A percentile compares a stretch with the other conserved stretches of the same genome.
These are phyloP conservation scores for Paramecium caudatum DNA, from an alignment of 73 alveolate species.

Conservation along the genomic window DNA sequence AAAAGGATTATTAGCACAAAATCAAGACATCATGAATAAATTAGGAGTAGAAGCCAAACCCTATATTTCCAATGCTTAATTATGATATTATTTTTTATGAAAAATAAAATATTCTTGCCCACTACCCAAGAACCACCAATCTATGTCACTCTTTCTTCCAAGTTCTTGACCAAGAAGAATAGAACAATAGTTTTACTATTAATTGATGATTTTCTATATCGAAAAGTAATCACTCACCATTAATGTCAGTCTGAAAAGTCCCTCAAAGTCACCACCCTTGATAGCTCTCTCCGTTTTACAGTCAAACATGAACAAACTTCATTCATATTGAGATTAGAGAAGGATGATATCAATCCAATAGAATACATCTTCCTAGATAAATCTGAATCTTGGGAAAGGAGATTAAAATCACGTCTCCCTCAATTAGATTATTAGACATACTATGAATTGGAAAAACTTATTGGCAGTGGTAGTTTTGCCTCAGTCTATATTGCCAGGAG, in stretches of 20 bases:
- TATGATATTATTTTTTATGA: neutral
- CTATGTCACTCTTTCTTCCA: neutral
- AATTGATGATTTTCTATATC: neutral
- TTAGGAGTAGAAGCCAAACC: slow-evolving; percentile 65
- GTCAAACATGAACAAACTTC: neutral
- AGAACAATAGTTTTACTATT: neutral
- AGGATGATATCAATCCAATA: neutral
- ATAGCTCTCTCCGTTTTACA: neutral
- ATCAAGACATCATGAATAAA: slow-evolving; percentile 48
- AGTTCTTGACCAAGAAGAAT: neutral
- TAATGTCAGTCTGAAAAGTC: slow-evolving; percentile 9
- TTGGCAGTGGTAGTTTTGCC: slow-evolving; percentile 64
- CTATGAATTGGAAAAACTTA: slow-evolving; percentile 16
- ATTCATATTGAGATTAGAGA: neutral
- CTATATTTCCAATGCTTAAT: neutral
- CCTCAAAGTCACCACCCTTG: neutral
- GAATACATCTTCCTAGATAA: slow-evolving; percentile 36
- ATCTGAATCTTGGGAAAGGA: slow-evolving; percentile 22
- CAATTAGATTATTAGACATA: neutral
- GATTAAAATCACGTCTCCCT: neutral
- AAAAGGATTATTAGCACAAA: neutral
- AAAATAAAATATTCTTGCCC: neutral
- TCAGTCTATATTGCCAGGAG: slow-evolving; percentile 24
- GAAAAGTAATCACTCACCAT: neutral
- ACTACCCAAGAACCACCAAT: neutral